Base-by-base conservation (phyloP, 192 early-diverging fungal genomes). In the Spizellomyces sp. region DNA sequence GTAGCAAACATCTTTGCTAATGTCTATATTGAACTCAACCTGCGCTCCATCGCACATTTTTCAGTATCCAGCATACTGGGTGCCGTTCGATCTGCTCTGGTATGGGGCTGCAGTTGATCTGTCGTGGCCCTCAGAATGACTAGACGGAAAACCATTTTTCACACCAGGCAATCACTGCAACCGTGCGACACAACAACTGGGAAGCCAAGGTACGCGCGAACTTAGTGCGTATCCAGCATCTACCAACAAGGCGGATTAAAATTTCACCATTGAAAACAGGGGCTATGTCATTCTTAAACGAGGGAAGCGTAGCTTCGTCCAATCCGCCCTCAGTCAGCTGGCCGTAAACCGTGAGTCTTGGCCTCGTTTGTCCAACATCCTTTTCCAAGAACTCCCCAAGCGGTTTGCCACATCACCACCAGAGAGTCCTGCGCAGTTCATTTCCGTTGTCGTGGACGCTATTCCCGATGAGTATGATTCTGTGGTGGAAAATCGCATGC, bases 21-120 rank as follows among this genome's bases (percentile, higher is more conserved):
- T 15, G 52, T n/a, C 45, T 36, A 62, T 2, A 36, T 36, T 36
- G 27, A 2, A 36, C 27, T 36, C 27, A 36, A 36, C 1, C 27
- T 36, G 27, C 27, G 27, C 0, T 36, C 27, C 27, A 36, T 36
- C 27, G 27, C 27, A 36, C 3, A 36, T 36, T 36, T 36, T 36
- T 36, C 17, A 41, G 67, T 82, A 82, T 77, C 71, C 78, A 47
- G 72, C 71, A 8, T 82, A 82, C 57, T 82, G 74, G 74, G 78
- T 80, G 9, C 67, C 74, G 41, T 44, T 63, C 9, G 75, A 77
- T 42, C 46, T 77, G 5, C 47, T 82, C 19, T 82, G 78, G 77
- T 79, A 45, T 45, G 63, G 27, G 27, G 27, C 3, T 36, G 27
- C 27, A 36, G 27, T 36, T 36, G 27, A 36, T 36, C 27, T 36